These are phyloP conservation scores for Onygena corvina DNA, from an alignment of 2,329 filamentous ascomycete species.

Conservation along the genomic window DNA sequence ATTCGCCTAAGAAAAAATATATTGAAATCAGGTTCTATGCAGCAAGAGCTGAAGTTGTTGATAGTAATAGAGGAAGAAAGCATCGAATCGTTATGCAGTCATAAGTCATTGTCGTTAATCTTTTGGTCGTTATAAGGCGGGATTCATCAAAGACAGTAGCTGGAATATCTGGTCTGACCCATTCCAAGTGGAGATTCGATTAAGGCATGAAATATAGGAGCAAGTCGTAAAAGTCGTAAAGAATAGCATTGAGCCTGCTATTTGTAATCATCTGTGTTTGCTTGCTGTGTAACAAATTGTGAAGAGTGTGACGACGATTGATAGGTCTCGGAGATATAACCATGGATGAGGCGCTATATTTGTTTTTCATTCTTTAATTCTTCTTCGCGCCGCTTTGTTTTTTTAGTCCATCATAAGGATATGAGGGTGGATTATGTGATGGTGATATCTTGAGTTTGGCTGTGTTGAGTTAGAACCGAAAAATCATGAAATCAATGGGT, in stretches of 20 bases:
- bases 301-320: too few species aligned
- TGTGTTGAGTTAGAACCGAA: conserved; percentile 25
- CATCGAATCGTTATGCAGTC: not conserved
- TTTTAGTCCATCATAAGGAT: conserved; percentile 34
- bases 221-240: not conserved
- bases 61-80: not conserved
- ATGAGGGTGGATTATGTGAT: not conserved
- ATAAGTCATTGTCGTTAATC: not conserved
- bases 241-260: not conserved
- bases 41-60: not conserved
- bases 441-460: not conserved
- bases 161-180: not conserved
- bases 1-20: not conserved
- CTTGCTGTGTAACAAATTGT: not conserved
- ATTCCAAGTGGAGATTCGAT: not conserved
- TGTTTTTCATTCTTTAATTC: not conserved
- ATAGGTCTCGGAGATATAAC: not conserved
- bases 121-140: not conserved
- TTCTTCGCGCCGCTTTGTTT: conserved; percentile 26
- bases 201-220: not conserved
- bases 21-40: not conserved
- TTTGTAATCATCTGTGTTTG: not conserved
- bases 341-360: not conserved
- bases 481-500: conserved; percentile 8
- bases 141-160: not conserved